phyloP scores from a whole-genome alignment of 805 yeast species.

The Hanseniaspora taiwanica region DNA sequence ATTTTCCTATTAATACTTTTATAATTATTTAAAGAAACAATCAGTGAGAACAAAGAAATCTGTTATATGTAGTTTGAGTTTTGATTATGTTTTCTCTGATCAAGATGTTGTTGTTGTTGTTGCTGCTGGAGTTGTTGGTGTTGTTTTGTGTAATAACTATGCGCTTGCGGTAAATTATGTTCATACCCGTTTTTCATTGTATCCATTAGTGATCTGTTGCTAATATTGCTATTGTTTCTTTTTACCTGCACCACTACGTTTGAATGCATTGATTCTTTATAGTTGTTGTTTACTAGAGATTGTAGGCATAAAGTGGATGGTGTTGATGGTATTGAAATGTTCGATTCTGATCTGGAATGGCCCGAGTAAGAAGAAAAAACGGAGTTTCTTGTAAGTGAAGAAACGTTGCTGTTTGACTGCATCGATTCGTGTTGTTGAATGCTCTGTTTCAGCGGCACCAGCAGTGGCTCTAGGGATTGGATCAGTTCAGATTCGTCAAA shows the following conservation, averaged over 20 bases:
- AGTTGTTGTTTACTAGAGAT: not conserved
- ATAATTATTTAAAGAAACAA: too few species aligned
- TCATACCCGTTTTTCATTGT: too few species aligned
- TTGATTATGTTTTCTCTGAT: too few species aligned
- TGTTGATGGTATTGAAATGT: conserved; percentile 24
- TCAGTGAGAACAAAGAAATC: too few species aligned
- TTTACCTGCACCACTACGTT: not conserved
- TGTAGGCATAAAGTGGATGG: not conserved
- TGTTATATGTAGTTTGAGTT: too few species aligned
- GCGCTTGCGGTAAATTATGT: too few species aligned
- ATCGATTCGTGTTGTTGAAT: conserved; percentile 5
- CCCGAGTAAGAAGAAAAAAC: conserved; percentile 9
- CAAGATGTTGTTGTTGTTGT: too few species aligned
- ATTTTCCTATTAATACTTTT: too few species aligned
- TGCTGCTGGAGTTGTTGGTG: too few species aligned
- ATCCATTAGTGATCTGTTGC: too few species aligned
- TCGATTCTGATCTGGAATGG: conserved; percentile 22
- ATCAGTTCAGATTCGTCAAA: conserved; percentile 60
- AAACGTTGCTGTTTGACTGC: too few species aligned
- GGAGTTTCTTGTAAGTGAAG: conserved; percentile 3
- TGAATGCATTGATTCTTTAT: not conserved
- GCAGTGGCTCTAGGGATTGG: conserved; percentile 58
- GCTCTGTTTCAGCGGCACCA: conserved; percentile 51
- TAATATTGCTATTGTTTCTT: not conserved
- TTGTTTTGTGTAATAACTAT: too few species aligned